These are phyloP conservation scores for Venturia aucupariae DNA, from an alignment of 2,329 filamentous ascomycete genomes.

Conservation along the genomic window DNA sequence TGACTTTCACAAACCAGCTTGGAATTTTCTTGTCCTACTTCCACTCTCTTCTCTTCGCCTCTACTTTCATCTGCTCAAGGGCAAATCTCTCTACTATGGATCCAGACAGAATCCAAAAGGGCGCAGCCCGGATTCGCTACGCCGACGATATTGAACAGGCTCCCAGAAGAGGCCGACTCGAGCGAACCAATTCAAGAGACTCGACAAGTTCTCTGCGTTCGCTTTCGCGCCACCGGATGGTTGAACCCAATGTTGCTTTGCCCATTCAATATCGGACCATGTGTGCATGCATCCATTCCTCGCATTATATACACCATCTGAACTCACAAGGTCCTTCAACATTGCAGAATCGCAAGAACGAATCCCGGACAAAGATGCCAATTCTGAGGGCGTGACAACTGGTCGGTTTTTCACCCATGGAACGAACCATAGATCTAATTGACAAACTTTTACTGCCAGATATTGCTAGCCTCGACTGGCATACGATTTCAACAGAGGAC, in stretches of 20 bases:
- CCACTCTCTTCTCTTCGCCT: background rate
- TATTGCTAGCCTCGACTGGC: constrained; percentile 55
- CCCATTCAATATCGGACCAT: constrained; percentile 37
- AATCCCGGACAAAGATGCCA: constrained; percentile 18
- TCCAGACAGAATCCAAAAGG: constrained; percentile 16
- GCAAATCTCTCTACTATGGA: background rate
- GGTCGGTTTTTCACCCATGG: background rate
- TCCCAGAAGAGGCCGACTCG: background rate
- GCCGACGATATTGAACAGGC: constrained; percentile 27
- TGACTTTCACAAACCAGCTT: background rate
- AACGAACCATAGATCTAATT: constrained; percentile 16
- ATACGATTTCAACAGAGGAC: constrained; percentile 49
- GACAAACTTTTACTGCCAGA: constrained; percentile 13
- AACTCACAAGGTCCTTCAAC: constrained; percentile 29
- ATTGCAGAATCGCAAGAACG: constrained; percentile 26
- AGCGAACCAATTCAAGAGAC: constrained; percentile 17
- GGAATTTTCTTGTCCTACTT: background rate
- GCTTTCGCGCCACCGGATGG: constrained; percentile 27
- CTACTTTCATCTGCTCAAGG: background rate
- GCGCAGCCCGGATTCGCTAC: constrained; percentile 21
- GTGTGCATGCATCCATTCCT: constrained; percentile 16
- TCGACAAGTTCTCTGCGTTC: constrained; percentile 28
- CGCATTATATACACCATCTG: background rate
- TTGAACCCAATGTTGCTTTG: constrained; percentile 35
- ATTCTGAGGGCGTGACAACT: constrained; percentile 21